Evolutionary conservation across 2,329 filamentous ascomycete species (phyloP), one percentile per base, ranked within the genome.

Genomic region (Fusarium nanum): DNA sequence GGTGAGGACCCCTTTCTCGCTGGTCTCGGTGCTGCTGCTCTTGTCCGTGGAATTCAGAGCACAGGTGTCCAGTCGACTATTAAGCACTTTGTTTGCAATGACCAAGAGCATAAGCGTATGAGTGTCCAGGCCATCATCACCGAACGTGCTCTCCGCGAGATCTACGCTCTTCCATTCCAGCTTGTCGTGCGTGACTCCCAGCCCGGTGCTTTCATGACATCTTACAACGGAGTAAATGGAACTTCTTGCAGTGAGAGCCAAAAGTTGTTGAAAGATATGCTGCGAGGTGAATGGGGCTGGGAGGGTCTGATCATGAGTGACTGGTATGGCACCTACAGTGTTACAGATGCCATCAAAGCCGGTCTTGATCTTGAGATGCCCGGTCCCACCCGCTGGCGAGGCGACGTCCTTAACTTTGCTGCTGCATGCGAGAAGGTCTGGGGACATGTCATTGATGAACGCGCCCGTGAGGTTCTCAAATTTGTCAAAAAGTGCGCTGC

Each of bases 41-140:
- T 88, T 30, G 80, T 88, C 40, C 81, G 81, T 44, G 87, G 87
- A 16, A 87, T 89, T 55, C 85, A 89, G 77, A 83, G 81, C 64
- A 86, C 82, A 20, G 86, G 86, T 12, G 82, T 89, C 37, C 83
- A 85, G 71, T 86, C 87, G 6, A 86, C 85, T 4, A 81, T 88
- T 63, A 89, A 89, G 80, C 87, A 89, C 76, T 89, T 88, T 75
- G 83, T 88, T 22, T 88, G 86, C 77, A 89, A 89, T 66, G 87
- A 89, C 71, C 86, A 88, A 72, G 87, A 89, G 75, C 85, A 88
- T 71, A 84, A 83, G 76, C 82, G 87, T 20, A 86, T 87, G 78
- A 84, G 83, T 10, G 85, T 88, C 0, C 82, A 88, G 66, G 83
- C 82, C 60, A 84, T 87, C 47, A 77, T 89, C 32, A 87, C 86